A percentile compares a stretch with the other conserved stretches of the same genome.
Evolutionary conservation across 1,284 basidiomycete genomes (phyloP).

Genomic region (Rhodotorula sp.): DNA sequence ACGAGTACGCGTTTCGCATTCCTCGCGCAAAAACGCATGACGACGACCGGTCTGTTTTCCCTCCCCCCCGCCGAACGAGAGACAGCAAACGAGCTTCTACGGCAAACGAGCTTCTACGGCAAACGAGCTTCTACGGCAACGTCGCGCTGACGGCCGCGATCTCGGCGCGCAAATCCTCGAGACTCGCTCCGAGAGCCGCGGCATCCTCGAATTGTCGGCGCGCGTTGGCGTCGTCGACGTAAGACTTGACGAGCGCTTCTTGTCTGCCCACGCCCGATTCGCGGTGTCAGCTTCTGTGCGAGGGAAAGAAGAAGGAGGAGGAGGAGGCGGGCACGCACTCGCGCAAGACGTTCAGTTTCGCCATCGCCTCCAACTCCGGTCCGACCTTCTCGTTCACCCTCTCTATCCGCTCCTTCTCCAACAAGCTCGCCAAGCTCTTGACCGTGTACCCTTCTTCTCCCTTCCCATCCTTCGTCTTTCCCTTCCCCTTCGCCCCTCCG

Average conservation of each 20-base stretch:
- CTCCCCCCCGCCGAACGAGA: too few species aligned
- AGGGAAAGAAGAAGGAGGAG: background rate
- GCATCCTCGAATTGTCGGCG: constrained; percentile 44
- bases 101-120: too few species aligned
- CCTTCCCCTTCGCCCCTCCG: background rate
- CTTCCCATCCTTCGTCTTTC: background rate
- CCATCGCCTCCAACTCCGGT: constrained; percentile 21
- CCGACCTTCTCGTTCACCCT: constrained; percentile 23
- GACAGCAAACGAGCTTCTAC: too few species aligned
- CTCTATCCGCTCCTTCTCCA: constrained; percentile 24
- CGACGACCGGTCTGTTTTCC: too few species aligned
- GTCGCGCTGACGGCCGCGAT: constrained; percentile 16
- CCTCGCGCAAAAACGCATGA: too few species aligned
- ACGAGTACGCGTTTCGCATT: background rate
- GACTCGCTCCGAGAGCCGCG: constrained; percentile 45
- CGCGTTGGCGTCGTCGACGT: constrained; percentile 44
- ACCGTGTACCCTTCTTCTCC: constrained; percentile 18
- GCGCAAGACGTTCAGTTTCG: constrained; percentile 39
- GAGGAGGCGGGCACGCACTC: constrained; percentile 30
- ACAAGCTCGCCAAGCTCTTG: constrained; percentile 26
- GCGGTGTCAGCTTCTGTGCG: too few species aligned
- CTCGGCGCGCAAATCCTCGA: constrained; percentile 46
- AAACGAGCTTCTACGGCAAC: constrained; percentile 2
- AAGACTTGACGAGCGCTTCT: constrained; percentile 41
- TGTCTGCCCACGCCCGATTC: too few species aligned